Evolutionary conservation across 1,284 basidiomycete genomes (phyloP), one percentile per base, ranked within the genome.

Genomic region (Albatrellus sp.): DNA sequence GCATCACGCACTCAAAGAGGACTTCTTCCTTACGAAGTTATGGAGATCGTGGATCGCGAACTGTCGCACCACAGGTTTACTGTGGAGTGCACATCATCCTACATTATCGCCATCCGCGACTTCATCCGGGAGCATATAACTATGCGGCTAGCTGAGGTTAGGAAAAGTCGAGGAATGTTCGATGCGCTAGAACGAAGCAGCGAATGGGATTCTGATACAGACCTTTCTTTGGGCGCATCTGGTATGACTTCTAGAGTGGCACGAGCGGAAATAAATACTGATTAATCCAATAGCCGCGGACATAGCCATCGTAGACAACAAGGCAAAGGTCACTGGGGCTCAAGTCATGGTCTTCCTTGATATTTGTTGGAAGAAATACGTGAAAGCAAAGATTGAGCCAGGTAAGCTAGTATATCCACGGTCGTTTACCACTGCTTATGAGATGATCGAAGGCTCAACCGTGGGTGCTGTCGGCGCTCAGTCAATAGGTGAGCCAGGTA

Each of bases 381-480:
- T 90, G 32, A 89, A 90, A 63, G 89, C 92, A 6, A 89, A 90
- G 58, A 93, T 97, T 53, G 92, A 97, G 63, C 93, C 92, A 42
- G 90, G 87, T 83, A 50, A 45, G 61, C 19, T 13, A 30, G 30
- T 36, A 40, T 32, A 6, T 17, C 33, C n/a, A 6, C 17, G 33
- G 16, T 20, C 3, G 12, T 49, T 31, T 14, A 4, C 35, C 32
- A 20, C 29, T 38, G 8, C 48, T 52, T 37, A 56, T 39, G 6
- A 14, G 2, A 31, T 19, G 6, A 12, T 24, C 3, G 16, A 35
- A 87, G 89, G 90, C 13, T 94, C 92, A 0, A 98, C 96, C 5
- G 96, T 98, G 14, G 96, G 96, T 42, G 96, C 96, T 13, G 91
- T 99, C 39, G 96, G 96, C 13, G 96, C 96, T 1, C 96, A 99